phyloP scores from a whole-genome alignment of 257 asterid genomes.

The Solanum chilense region DNA sequence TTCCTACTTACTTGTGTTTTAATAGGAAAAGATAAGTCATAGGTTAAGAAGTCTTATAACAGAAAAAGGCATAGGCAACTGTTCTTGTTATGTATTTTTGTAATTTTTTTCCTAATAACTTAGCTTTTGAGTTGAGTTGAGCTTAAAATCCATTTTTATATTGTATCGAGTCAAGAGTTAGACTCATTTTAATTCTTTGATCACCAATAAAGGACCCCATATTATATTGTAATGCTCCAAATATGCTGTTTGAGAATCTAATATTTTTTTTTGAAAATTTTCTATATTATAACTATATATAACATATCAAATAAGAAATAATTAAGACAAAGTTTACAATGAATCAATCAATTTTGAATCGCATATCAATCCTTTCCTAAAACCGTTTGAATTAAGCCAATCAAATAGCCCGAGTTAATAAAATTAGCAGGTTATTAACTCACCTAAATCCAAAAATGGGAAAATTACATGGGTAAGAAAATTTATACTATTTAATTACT shows the following conservation, averaged over 20 bases:
- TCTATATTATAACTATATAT: background rate
- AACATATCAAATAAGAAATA: background rate
- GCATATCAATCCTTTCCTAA: background rate
- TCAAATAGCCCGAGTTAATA: background rate
- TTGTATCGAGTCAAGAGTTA: background rate
- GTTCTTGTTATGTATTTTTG: background rate
- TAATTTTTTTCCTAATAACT: too few species aligned
- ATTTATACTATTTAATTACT: too few species aligned
- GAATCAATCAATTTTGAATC: background rate
- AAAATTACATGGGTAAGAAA: too few species aligned
- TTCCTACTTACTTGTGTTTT: background rate
- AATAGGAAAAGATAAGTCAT: background rate
- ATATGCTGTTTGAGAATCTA: background rate
- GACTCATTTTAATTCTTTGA: too few species aligned
- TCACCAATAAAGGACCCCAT: too few species aligned
- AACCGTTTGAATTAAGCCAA: background rate
- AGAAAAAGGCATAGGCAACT: background rate
- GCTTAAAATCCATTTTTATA: background rate
- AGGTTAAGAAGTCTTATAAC: background rate
- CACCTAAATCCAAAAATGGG: background rate
- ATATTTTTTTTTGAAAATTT: too few species aligned
- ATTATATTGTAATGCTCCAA: background rate
- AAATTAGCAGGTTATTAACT: background rate
- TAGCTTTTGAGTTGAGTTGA: too few species aligned
- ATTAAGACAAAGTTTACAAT: too few species aligned